A percentile compares a stretch with the other conserved stretches of the same genome.
phyloP scores from a whole-genome alignment of 1,284 basidiomycete genomes.

The Pseudozyma sp. region DNA sequence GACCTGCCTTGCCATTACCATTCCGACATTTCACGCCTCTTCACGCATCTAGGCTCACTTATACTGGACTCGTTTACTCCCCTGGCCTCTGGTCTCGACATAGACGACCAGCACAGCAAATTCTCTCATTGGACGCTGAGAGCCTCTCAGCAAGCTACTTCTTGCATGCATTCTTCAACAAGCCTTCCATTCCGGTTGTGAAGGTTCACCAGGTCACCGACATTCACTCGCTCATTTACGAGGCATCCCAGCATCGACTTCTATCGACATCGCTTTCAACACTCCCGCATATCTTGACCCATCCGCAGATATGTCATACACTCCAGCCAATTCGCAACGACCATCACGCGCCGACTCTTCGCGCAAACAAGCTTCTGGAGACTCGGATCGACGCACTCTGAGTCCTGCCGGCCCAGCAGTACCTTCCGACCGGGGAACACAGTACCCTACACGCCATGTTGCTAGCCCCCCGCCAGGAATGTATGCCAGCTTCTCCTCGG shows the following conservation, averaged over 20 bases:
- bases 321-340: constrained; percentile 18
- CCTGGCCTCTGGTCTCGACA: too few relatives aligned
- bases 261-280: constrained; percentile 1
- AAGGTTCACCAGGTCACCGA: constrained; percentile 16
- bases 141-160: constrained; percentile 12
- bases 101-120: not conserved
- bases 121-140: constrained; percentile 8
- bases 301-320: constrained; percentile 20
- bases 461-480: constrained; percentile 20
- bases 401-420: constrained; percentile 7
- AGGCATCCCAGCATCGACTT: constrained; percentile 6
- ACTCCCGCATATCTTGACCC: not conserved
- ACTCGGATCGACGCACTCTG: constrained; percentile 23
- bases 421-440: constrained; percentile 4
- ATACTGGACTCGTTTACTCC: too few relatives aligned
- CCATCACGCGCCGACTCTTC: constrained; percentile 20
- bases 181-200: constrained; percentile 1
- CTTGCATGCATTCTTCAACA: constrained; percentile 17
- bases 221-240: constrained; percentile 15
- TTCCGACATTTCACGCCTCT: too few relatives aligned
- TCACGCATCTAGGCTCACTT: too few relatives aligned
- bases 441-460: constrained; percentile 12
- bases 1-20: too few relatives aligned
- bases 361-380: constrained; percentile 14
- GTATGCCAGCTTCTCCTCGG: constrained; percentile 18